Evolutionary conservation across 148 eudicot genomes (phyloP), one percentile per base, ranked within the genome.

Genomic region (Dysphania ambrosioides): DNA sequence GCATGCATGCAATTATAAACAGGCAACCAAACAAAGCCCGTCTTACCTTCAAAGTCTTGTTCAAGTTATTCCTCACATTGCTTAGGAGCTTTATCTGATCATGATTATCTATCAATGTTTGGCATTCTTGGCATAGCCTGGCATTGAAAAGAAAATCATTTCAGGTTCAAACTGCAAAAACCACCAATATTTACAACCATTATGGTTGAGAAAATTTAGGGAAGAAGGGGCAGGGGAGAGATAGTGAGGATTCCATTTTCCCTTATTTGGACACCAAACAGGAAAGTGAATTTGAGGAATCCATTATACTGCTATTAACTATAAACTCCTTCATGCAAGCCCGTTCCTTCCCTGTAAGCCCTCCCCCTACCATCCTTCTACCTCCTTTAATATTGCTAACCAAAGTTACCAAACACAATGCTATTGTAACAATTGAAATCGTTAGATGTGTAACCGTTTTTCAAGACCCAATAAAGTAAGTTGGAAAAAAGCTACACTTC

Each of bases 21-120:
- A 58, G 16, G 62, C 3, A 76, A 11, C 4, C 23, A 66, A 80
- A 41, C 59, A 59, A 68, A 71, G 49, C 40, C 41, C 41, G 29
- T 15, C 34, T 36, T 81, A 92, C 99, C 97, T 95, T 95, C 79
- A 95, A 78, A 64, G 99, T 95, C 68, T 93, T 95, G 88, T 89
- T 95, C 82, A 95, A 85, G 81, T 95, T 95, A 85, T 95, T 95
- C 85, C 99, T 89, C 30, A 90, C 92, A 85, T 95, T 95, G 85
- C 99, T 95, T 51, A 95, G 97, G 70, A 95, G 86, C 87, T 95
- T 95, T 80, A 95, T 95, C 80, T 95, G 96, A 79, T 92, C 99
- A 80, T 95, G 99, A 85, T 95, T 92, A 80, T 95, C 99, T 56
- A 95, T 95, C 82, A 95, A 77, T 32, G 93, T 95, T 83, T 95